Base-by-base conservation (phyloP, 139 green algal species). In the Nannochloris sp. region DNA sequence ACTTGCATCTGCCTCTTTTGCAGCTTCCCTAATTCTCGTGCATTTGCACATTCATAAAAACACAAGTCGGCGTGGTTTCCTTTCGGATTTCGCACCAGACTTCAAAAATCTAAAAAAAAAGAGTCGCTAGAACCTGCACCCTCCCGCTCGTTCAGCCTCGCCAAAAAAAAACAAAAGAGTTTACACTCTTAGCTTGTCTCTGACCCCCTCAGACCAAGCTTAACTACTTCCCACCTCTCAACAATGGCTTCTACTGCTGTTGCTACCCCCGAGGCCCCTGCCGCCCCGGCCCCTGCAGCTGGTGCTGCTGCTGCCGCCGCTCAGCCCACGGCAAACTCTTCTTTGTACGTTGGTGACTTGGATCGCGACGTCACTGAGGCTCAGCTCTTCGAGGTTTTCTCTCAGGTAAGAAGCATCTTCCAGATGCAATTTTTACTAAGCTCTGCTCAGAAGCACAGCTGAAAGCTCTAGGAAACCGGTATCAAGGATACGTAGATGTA, bases 271-370 rank as follows among this genome's bases (percentile, higher is more conserved):
- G n/a, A n/a, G n/a, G 30, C 39, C 5, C n/a, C 70, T 10, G 70
- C 6, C 10, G 61, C 62, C 29, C 6, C 12, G 13, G 7, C 7
- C 6, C 37, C 54, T 23, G 54, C 6, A 27, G 32, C 38, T 3
- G 10, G 9, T 8, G 61, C 35, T 31, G 54, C 44, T 23, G n/a
- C 60, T 8, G 6, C 61, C 7, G 73, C 73, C 4, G 19, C 6
- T 42, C 15, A 60, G 10, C 15, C 56, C 27, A 31, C 36, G 29
- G 15, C 31, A 53, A 90, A 93, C 72, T 88, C 84, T 19, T 90
- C 81, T 25, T 82, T 97, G 56, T 97, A 97, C 61, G 91, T 97
- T 24, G 91, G 91, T 15, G 91, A 97, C 74, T 80, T 97, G 69
- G 90, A 96, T 64, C 72, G 82, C 23, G 89, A 95, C n/a, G 85